Evolutionary conservation across 176 grass and related monocot species (phyloP).

Genomic region (Themeda triandra): DNA sequence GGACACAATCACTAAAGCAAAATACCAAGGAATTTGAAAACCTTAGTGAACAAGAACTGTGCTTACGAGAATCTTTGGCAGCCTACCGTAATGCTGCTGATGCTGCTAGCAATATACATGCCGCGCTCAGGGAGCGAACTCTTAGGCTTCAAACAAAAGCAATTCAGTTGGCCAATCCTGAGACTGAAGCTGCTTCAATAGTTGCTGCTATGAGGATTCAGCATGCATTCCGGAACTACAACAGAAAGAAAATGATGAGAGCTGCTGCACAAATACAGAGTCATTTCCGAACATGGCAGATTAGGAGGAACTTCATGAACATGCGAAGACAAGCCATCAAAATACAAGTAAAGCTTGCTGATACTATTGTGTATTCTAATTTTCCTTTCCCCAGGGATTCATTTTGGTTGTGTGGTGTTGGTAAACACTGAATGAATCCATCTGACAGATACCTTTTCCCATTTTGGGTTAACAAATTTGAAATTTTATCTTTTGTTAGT

Average conservation of each 20-base stretch:
- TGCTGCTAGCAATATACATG: slow-evolving; percentile 89
- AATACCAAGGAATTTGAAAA: slow-evolving; percentile 46
- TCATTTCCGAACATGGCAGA: slow-evolving; percentile 90
- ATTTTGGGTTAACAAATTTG: slow-evolving; percentile 4
- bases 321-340: slow-evolving; percentile 70
- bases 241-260: slow-evolving; percentile 76
- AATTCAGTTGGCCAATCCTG: slow-evolving; percentile 67
- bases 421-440: not conserved
- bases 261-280: slow-evolving; percentile 91
- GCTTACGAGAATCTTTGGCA: slow-evolving; percentile 90
- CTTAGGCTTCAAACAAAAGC: slow-evolving; percentile 86
- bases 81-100: slow-evolving; percentile 95
- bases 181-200: slow-evolving; percentile 72
- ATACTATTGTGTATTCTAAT: not conserved
- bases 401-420: slow-evolving; percentile 1
- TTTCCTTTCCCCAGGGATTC: not conserved
- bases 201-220: slow-evolving; percentile 94
- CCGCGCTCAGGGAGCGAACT: slow-evolving; percentile 82
- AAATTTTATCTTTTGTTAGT: not conserved
- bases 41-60: slow-evolving; percentile 91
- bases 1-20: slow-evolving; percentile 30
- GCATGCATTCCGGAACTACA: slow-evolving; percentile 78
- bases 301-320: slow-evolving; percentile 59
- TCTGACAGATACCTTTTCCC: slow-evolving; percentile 5
- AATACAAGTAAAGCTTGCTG: slow-evolving; percentile 74